These are phyloP conservation scores for Elongisporangium senticosum DNA, from an alignment of 352 stramenopile genomes.

Conservation along the genomic window DNA sequence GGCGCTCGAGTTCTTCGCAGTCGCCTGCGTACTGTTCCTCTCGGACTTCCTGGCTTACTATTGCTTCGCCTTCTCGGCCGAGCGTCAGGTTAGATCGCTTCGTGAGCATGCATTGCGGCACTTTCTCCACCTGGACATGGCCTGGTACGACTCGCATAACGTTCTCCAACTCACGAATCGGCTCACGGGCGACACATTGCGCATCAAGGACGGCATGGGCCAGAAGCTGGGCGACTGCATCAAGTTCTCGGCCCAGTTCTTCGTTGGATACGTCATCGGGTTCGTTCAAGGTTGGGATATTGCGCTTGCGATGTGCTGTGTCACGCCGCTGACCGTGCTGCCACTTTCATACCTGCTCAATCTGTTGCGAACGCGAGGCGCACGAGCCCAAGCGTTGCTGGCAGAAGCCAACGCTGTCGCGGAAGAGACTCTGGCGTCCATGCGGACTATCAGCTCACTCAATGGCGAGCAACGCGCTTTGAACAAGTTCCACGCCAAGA, in stretches of 20 bases:
- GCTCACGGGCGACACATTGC: slow-evolving; percentile 22
- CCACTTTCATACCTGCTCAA: slow-evolving; percentile 19
- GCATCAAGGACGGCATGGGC: slow-evolving; percentile 41
- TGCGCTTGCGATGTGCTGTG: slow-evolving; percentile 16
- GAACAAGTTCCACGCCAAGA: slow-evolving; percentile 16
- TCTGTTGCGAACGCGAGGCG: slow-evolving; percentile 4
- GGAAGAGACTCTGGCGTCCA: slow-evolving; percentile 24
- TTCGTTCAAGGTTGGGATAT: slow-evolving; percentile 25
- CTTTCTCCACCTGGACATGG: slow-evolving; percentile 34
- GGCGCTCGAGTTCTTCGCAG: slow-evolving; percentile 18
- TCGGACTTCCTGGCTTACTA: slow-evolving; percentile 23
- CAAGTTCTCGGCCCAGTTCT: slow-evolving; percentile 28
- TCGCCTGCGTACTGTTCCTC: slow-evolving; percentile 22
- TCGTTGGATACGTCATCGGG: slow-evolving; percentile 21
- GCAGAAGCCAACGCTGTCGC: slow-evolving; percentile 22
- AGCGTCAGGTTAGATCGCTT: slow-evolving; percentile 32
- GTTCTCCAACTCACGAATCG: slow-evolving; percentile 20
- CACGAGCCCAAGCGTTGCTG: slow-evolving; percentile 15
- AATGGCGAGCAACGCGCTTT: slow-evolving; percentile 18
- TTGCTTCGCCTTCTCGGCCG: slow-evolving; percentile 19
- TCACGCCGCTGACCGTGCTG: slow-evolving; percentile 21
- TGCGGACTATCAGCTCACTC: slow-evolving; percentile 22
- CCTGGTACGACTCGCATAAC: slow-evolving; percentile 27
- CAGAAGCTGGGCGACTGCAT: slow-evolving; percentile 30
- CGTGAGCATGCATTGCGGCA: slow-evolving; percentile 18